Conservation (phyloP, 306 rosid species). For the Medicago truncatula region DNA sequence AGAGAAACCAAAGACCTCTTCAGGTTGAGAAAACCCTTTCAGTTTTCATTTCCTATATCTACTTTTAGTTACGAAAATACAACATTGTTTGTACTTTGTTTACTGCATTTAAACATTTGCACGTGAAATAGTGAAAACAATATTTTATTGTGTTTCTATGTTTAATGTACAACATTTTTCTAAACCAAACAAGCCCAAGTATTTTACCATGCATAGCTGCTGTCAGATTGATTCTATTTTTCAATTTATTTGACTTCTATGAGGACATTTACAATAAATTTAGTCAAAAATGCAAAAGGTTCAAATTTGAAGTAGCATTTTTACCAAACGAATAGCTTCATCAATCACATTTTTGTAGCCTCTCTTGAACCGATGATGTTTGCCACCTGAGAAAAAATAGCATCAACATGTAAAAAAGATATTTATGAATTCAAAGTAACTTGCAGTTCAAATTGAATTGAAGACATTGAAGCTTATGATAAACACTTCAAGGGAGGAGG, state of each 20-base stretch:
- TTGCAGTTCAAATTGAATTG: conserved; percentile 17
- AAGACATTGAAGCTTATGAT: conserved; percentile 11
- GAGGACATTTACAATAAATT: neutral
- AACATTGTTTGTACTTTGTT: neutral
- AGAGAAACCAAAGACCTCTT: conserved; percentile 6
- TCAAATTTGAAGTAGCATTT: conserved; percentile 32
- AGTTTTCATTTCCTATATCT: neutral
- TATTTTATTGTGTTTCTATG: neutral
- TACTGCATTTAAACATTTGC: conserved; percentile 10
- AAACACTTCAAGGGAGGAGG: conserved; percentile 17
- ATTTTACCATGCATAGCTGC: conserved; percentile 9
- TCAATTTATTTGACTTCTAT: conserved; percentile 24
- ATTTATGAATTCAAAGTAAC: neutral
- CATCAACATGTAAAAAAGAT: conserved; percentile 32
- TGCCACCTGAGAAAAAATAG: conserved; percentile 71
- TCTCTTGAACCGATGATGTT: conserved; percentile 94
- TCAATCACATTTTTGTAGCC: conserved; percentile 98
- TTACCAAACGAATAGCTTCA: conserved; percentile 92
- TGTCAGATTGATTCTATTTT: conserved; percentile 11
- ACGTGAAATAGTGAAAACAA: neutral
- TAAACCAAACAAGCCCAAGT: conserved; percentile 17
- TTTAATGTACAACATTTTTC: neutral
- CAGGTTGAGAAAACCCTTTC: neutral
- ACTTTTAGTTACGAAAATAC: conserved; percentile 4
- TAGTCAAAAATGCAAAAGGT: conserved; percentile 19